Evolutionary conservation across 768 basidiomycete genomes (phyloP), one percentile per base, ranked within the genome.

Genomic region (Antrodiella citrinella): DNA sequence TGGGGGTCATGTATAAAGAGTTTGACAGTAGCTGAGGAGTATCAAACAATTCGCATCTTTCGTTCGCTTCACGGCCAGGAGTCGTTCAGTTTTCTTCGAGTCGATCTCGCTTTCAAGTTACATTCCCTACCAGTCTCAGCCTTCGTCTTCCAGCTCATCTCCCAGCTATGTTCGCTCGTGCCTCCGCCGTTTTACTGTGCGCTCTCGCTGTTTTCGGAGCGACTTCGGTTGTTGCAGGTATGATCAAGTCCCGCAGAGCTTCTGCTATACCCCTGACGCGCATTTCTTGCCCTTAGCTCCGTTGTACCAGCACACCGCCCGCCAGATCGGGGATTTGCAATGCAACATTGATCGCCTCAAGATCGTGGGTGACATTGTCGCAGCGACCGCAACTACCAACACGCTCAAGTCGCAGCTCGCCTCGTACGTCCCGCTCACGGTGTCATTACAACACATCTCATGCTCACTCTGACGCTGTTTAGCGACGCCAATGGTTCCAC

Each of bases 311-410:
- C 13, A 24, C 1, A 18, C 44, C 23, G 44, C 23, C n/a, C 65
- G 65, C 26, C 62, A 63, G 48, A 43, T 65, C 20, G 65, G 65
- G 19, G 49, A 59, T 52, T 40, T 67, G 3, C 42, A 55, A n/a
- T 67, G 65, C 59, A 67, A 67, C 57, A 20, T 62, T 39, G 62
- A 59, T 45, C 59, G 65, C 43, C 42, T 62, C 24, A 51, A 59
- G 52, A 65, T 61, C 45, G 63, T 65, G n/a, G 49, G 53, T 12
- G 54, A 45, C 2, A 56, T 67, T 25, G 40, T 57, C 9, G 22
- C 42, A 9, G 53, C 60, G 2, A 49, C 49, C 2, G 48, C 41
- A 11, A 59, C 59, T 0, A 38, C 62, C 2, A 44, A 42, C 30
- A 43, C 44, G 18, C 53, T 65, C 40, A 54, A 51, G 26, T 51